These are phyloP conservation scores for Eleusine coracana DNA, from an alignment of 176 grass and related monocot genomes.

Conservation along the genomic window DNA sequence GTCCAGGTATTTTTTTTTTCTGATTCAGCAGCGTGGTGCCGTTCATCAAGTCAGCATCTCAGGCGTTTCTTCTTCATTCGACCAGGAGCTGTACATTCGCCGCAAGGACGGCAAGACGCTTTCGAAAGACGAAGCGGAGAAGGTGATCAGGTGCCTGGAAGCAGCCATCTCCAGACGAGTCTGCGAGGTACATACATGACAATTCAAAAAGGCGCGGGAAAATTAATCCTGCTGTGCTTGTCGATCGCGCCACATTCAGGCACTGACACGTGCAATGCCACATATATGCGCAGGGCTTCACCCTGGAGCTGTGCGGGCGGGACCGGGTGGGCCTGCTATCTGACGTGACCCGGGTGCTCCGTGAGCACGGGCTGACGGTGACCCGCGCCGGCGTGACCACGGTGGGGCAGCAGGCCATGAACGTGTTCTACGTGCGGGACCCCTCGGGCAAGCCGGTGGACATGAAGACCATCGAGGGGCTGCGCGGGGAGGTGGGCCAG, in stretches of 20 bases:
- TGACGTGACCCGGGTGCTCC: slow-evolving; percentile 72
- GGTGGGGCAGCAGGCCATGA: slow-evolving; percentile 63
- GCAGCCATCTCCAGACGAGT: slow-evolving; percentile 94
- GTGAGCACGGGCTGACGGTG: slow-evolving; percentile 74
- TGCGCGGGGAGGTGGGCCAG: slow-evolving; percentile 73
- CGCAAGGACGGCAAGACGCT: slow-evolving; percentile 78
- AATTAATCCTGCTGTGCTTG: neutral
- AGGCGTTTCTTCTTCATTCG: neutral
- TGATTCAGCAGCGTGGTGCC: neutral
- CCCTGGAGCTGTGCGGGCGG: slow-evolving; percentile 83
- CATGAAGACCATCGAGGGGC: slow-evolving; percentile 77
- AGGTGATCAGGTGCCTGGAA: slow-evolving; percentile 85
- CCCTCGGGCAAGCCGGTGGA: slow-evolving; percentile 73
- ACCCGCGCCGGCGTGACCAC: slow-evolving; percentile 74
- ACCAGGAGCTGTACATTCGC: slow-evolving; percentile 86
- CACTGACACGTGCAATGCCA: slow-evolving; percentile 1
- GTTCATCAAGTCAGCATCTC: neutral
- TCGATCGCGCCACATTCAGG: neutral
- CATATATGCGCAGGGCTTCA: slow-evolving; percentile 58
- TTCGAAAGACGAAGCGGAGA: slow-evolving; percentile 67
- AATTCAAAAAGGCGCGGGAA: neutral
- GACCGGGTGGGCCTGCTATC: slow-evolving; percentile 88
- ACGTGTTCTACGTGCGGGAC: slow-evolving; percentile 74
- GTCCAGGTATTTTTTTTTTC: slow-evolving; percentile 57
- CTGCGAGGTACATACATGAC: slow-evolving; percentile 59